phyloP scores from a whole-genome alignment of 2,329 filamentous ascomycete genomes.

The Fusarium solani-melongenae region DNA sequence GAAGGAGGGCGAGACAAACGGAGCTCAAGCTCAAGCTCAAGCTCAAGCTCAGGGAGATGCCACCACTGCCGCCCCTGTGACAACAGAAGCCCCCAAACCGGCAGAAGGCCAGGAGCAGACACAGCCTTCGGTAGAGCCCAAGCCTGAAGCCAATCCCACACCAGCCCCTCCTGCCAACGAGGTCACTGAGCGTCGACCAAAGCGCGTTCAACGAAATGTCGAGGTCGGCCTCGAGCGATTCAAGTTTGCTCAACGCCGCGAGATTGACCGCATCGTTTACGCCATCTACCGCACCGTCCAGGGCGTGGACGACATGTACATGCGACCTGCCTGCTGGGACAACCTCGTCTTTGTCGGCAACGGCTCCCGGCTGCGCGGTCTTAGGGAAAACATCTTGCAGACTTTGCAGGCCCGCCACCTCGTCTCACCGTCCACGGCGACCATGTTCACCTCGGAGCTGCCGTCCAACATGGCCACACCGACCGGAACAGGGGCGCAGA shows the following conservation, averaged over 20 bases:
- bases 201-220: conserved; percentile 72
- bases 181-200: conserved; percentile 60
- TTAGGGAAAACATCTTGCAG: conserved; percentile 87
- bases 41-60: conserved; percentile 17
- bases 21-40: conserved; percentile 12
- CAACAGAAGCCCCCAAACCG: conserved; percentile 42
- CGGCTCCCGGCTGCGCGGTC: conserved; percentile 77
- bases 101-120: conserved; percentile 37
- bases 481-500: conserved; percentile 89
- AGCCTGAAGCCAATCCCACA: conserved; percentile 29
- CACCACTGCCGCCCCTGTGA: background rate
- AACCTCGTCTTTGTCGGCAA: conserved; percentile 92
- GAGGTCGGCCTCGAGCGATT: conserved; percentile 84
- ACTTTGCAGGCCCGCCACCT: conserved; percentile 85
- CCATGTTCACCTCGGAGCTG: conserved; percentile 96
- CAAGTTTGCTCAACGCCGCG: conserved; percentile 72
- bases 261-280: conserved; percentile 86
- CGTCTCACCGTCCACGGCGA: conserved; percentile 90
- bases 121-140: conserved; percentile 35
- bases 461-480: conserved; percentile 95
- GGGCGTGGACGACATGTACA: conserved; percentile 84
- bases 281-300: conserved; percentile 87
- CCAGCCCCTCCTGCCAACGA: conserved; percentile 34
- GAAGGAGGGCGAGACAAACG: conserved; percentile 27
- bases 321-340: conserved; percentile 91